phyloP scores from a whole-genome alignment of 2,329 filamentous ascomycete genomes.

The Neodidymelliopsis sp. region DNA sequence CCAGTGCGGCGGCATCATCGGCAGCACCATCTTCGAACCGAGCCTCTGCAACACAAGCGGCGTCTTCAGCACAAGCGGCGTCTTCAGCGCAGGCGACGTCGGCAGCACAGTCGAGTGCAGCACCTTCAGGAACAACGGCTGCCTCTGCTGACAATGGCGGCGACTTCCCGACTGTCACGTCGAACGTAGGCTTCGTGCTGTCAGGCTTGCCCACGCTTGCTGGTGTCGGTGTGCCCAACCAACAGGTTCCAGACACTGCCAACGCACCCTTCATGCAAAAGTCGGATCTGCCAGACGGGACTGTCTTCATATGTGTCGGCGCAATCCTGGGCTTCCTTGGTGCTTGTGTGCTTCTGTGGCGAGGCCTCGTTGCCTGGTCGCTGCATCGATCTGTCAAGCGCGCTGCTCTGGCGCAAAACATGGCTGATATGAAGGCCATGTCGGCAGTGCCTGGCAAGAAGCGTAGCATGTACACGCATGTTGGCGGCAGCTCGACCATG shows the following conservation, averaged over 20 bases:
- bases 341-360: conserved; percentile 85
- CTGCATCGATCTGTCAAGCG: conserved; percentile 90
- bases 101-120: conserved; percentile 12
- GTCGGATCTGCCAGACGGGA: conserved; percentile 85
- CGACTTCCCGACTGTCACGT: conserved; percentile 20
- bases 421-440: conserved; percentile 72
- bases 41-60: conserved; percentile 15
- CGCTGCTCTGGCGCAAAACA: conserved; percentile 77
- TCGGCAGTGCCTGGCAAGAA: conserved; percentile 52
- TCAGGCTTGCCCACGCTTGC: conserved; percentile 62
- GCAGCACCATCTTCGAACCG: conserved; percentile 29
- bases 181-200: conserved; percentile 35
- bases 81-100: conserved; percentile 28
- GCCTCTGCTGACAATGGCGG: conserved; percentile 19
- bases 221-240: conserved; percentile 68
- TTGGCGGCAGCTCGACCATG: conserved; percentile 60
- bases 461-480: conserved; percentile 53
- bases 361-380: conserved; percentile 84
- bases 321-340: conserved; percentile 85
- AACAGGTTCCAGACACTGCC: conserved; percentile 80
- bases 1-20: conserved; percentile 21
- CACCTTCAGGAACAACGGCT: conserved; percentile 13
- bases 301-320: conserved; percentile 94
- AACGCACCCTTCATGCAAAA: conserved; percentile 92
- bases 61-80: conserved; percentile 23